Base-by-base conservation (phyloP, 441 rosid species). In the Omphalea diandra region DNA sequence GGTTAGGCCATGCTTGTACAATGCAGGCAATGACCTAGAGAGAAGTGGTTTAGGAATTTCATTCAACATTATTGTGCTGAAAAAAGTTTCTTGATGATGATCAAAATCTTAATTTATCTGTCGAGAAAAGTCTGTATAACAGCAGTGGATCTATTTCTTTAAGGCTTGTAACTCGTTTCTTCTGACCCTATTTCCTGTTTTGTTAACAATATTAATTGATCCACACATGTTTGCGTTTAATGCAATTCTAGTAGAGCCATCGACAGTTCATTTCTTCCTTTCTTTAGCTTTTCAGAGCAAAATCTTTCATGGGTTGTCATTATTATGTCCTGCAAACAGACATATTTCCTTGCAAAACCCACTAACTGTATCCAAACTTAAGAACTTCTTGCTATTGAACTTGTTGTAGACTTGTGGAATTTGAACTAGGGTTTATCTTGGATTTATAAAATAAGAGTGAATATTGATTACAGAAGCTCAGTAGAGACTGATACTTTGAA, bases 1-100 rank as follows among this genome's bases (percentile, higher is more conserved):
- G 31, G 67, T 77, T 66, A 57, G 71, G 26, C 31, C 52, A 71
- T 75, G 75, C 59, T 77, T 62, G 77, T 70, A 62, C 80, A 65
- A 71, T 61, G 61, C 32, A 50, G 77, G 69, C 63, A 81, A 82
- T 72, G 68, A 47, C 67, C 69, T 33, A 26, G 71, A 63, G 70
- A 68, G 57, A 60, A 77, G 66, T 57, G 69, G 77, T 36, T 65
- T 33, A n/a, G n/a, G 53, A 40, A 53, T 46, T 76, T 35, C 63
- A 65, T 71, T 50, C 12, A 74, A 36, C 67, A 15, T 58, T 38
- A 33, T 43, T 69, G 20, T 62, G 63, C 67, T 71, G 75, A 63
- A 67, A 10, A 49, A 53, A 73, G 65, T 56, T 78, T 65, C 52
- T 75, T 64, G 76, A 71, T 60, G 20, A 76, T 29, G 49, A 77